Conservation (phyloP, 495 filamentous ascomycete genomes). For the Thermochaetoides thermophila region DNA sequence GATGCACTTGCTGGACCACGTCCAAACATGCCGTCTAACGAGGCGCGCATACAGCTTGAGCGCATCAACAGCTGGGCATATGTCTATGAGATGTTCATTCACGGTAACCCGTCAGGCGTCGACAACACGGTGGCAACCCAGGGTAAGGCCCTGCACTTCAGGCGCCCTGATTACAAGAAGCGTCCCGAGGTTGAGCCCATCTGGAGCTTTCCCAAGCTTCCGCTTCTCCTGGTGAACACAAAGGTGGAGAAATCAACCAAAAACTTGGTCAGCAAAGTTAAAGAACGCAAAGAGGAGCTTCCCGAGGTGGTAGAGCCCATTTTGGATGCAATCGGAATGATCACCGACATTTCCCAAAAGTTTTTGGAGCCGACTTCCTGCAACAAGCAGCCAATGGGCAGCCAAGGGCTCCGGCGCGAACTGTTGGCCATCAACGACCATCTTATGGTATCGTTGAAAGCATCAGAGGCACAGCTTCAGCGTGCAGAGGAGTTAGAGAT, state of each 20-base stretch:
- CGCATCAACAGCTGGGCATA: conserved; percentile 96
- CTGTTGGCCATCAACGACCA: conserved; percentile 45
- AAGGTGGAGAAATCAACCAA: conserved; percentile 67
- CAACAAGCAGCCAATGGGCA: no score
- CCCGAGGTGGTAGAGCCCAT: conserved; percentile 61
- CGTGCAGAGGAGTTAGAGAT: no score
- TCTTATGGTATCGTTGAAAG: no score
- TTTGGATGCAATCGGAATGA: conserved; percentile 67
- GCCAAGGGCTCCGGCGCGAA: conserved; percentile 47
- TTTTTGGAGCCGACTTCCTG: no score
- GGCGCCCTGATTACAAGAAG: conserved; percentile 59
- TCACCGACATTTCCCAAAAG: conserved; percentile 58
- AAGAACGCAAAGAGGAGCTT: conserved; percentile 48
- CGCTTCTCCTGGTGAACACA: conserved; percentile 80
- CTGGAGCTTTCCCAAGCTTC: conserved; percentile 76
- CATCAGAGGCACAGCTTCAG: conserved; percentile 42
- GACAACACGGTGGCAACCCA: conserved; percentile 94
- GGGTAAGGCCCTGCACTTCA: conserved; percentile 86
- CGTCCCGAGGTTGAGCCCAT: conserved; percentile 66
- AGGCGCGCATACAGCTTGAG: conserved; percentile 73
- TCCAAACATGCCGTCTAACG: conserved; percentile 66
- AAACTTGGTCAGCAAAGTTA: conserved; percentile 76
- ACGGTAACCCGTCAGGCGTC: conserved; percentile 89
- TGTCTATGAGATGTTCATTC: conserved; percentile 91
- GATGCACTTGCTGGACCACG: conserved; percentile 78